These are phyloP conservation scores for Spathaspora gorwiae DNA, from an alignment of 805 yeast genomes.

Conservation along the genomic window DNA sequence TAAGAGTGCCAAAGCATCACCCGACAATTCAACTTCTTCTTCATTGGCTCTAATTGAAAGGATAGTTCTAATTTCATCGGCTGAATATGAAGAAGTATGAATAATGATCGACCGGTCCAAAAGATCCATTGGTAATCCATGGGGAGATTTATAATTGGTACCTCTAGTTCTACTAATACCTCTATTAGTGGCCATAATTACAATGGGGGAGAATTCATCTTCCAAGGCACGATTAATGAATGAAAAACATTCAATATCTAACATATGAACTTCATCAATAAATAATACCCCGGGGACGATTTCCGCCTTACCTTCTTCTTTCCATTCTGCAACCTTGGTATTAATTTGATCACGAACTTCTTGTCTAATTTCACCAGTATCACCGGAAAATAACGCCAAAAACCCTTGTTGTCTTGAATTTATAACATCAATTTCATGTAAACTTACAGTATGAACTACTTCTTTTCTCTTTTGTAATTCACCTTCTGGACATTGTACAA, in stretches of 20 bases:
- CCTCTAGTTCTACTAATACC: conserved; percentile 94
- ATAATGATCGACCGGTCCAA: conserved; percentile 92
- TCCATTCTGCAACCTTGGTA: conserved; percentile 96
- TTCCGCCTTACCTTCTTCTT: conserved; percentile 97
- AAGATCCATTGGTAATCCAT: conserved; percentile 94
- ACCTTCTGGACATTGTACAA: conserved; percentile 98
- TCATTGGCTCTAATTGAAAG: conserved; percentile 86
- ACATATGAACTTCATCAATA: conserved; percentile 98
- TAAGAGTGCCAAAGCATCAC: conserved; percentile 80
- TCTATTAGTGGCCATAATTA: conserved; percentile 96
- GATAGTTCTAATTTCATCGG: conserved; percentile 82
- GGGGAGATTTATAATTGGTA: conserved; percentile 89
- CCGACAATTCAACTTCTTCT: conserved; percentile 81
- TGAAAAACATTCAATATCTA: conserved; percentile 95
- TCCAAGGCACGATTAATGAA: conserved; percentile 93
- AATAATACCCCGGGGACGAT: conserved; percentile 96
- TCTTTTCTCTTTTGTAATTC: conserved; percentile 94
- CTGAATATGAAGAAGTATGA: conserved; percentile 72
- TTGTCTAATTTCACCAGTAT: conserved; percentile 95
- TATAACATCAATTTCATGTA: conserved; percentile 96
- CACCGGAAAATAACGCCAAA: conserved; percentile 89
- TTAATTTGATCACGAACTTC: conserved; percentile 96
- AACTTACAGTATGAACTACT: conserved; percentile 94
- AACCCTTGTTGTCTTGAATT: conserved; percentile 98
- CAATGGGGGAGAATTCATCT: conserved; percentile 94